Base-by-base conservation (phyloP, 176 grass and related monocot species). In the Juncus effusus region DNA sequence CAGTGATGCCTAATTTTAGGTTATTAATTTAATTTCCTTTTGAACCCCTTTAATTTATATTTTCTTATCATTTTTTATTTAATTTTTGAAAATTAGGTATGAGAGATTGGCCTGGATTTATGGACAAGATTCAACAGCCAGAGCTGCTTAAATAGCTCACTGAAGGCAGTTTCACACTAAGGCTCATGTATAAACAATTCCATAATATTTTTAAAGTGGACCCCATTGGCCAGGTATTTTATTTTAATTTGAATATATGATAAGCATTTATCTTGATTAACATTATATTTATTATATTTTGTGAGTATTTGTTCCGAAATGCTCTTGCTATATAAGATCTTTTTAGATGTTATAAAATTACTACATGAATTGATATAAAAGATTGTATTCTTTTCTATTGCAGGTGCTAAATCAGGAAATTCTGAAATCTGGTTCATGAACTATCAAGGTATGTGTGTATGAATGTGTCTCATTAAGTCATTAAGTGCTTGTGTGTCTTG, bases 121-220 rank as follows among this genome's bases (percentile, higher is more conserved):
- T 99, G 83, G 89, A 93, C 58, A 99, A 99, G 75, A 89, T 89
- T 80, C 94, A 99, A 70, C 94, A 93, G 64, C 94, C 88, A 49
- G 88, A 93, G 64, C 83, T 93, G 71, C 47, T 99, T 64, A 83
- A 93, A 62, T 93, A 78, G 68, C 81, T 99, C 13, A 76, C 82
- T n/a, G 88, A 93, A 89, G 94, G 94, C 78, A 93, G 63, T 69
- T 93, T 99, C 51, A 99, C 85, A 73, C 85, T 99, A 11, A 76
- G 94, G 35, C 80, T 99, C 79, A 84, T 99, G 94, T 93, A 93
- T 15, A 80, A 89, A 57, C 85, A 87, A 51, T 99, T 93, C 66
- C 80, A 92, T 72, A 87, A 90, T 59, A 78, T 99, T 81, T 60
- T 89, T 47, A 99, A 99, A 74, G 93, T 99, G 85, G 94, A 88